Base-by-base conservation (phyloP, 768 basidiomycete genomes). In the Trichaptum fuscoviolaceum region DNA sequence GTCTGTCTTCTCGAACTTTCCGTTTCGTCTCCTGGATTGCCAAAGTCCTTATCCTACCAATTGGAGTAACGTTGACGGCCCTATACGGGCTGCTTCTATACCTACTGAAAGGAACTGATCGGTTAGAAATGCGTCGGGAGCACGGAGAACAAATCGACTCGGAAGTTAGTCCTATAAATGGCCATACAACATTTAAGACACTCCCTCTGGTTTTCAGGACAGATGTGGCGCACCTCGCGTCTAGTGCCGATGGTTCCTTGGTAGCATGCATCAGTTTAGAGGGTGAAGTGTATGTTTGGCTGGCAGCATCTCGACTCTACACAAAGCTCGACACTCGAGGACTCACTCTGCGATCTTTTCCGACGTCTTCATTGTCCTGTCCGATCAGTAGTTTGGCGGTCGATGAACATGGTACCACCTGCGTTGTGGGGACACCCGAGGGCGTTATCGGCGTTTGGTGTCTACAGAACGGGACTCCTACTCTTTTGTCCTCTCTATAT, bases 101-200 rank as follows among this genome's bases (percentile, higher is more conserved):
- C 73, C 82, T 99, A 1, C 80, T 98, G 68, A 96, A 96, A 78
- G 90, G 96, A 69, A 87, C 93, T 0, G 95, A 99, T 67, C 84
- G 95, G 0, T 82, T 97, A 36, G 95, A 95, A 71, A 91, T 92
- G 2, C 93, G 95, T 71, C 83, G 89, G 57, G 83, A 90, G 72
- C 83, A 85, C 35, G 79, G 79, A 1, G 85, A 85, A 36, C 35
- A 27, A 25, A 36, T 20, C 25, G 59, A 61, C 18, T 63, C 64
- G 63, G 67, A 58, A 6, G 35, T 57, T 24, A 36, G 61, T 62
- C 65, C 78, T 2, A 73, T 86, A 15, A 79, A 84, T 64, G 78
- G 75, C 26, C 73, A 80, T 17, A 74, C 90, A 1, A 76, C 81
- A 20, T 92, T 93, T 70, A 80, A 82, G 8, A 89, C 90, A 1